Evolutionary conservation across 352 stramenopile species (phyloP).

Genomic region (Proteromonas lacertae): DNA sequence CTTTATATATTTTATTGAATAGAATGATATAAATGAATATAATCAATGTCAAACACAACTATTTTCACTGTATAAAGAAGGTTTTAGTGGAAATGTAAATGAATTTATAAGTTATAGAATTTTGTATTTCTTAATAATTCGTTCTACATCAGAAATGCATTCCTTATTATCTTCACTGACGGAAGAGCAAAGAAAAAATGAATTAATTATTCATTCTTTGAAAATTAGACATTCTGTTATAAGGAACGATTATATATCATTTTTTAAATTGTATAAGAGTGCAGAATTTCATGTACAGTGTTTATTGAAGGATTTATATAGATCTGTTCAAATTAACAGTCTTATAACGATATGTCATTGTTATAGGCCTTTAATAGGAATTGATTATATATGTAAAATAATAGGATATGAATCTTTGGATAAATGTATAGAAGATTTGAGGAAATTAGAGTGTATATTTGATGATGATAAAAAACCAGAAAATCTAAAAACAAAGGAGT

Average conservation of each 20-base stretch:
- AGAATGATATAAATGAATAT: constrained; percentile 69
- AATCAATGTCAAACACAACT: constrained; percentile 45
- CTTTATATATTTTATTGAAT: too few relatives aligned
- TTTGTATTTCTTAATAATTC: constrained; percentile 9
- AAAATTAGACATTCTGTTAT: not conserved
- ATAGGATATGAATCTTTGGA: constrained; percentile 1
- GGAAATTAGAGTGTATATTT: not conserved
- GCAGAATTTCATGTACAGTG: constrained; percentile 6
- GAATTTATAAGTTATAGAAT: constrained; percentile 18
- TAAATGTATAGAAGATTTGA: not conserved
- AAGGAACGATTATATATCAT: constrained; percentile 1
- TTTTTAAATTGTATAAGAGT: constrained; percentile 4
- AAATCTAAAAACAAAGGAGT: constrained; percentile 2
- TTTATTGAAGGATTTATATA: constrained; percentile 5
- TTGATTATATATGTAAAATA: constrained; percentile 5
- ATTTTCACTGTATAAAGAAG: constrained; percentile 10
- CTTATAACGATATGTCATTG: constrained; percentile 9
- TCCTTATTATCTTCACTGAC: not conserved
- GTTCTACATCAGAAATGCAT: not conserved
- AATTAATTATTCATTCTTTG: constrained; percentile 5
- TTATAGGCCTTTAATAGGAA: constrained; percentile 6
- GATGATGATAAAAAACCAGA: not conserved
- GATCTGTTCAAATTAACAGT: not conserved
- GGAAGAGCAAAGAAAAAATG: not conserved
- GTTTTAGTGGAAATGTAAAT: constrained; percentile 4